Percentiles rank a stretch among this genome's conserved stretches.
These are phyloP conservation scores for Colletotrichum destructivum DNA, from an alignment of 2,329 filamentous ascomycete species.

Conservation along the genomic window DNA sequence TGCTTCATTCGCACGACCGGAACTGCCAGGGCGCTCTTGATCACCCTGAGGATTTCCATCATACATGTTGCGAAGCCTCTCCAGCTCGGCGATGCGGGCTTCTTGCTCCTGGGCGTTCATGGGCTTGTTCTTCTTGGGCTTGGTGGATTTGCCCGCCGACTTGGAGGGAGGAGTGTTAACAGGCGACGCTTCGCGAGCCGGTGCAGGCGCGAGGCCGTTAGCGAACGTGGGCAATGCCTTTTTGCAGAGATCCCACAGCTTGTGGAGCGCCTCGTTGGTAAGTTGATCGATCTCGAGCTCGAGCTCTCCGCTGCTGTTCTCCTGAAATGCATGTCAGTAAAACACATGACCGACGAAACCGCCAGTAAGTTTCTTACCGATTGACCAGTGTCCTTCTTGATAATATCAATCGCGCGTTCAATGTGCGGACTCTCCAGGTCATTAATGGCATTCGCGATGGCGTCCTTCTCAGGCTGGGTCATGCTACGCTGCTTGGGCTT, in stretches of 20 bases:
- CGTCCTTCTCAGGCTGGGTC: slow-evolving; percentile 87
- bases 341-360: slow-evolving; percentile 47
- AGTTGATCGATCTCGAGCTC: slow-evolving; percentile 73
- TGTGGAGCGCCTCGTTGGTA: slow-evolving; percentile 68
- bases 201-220: slow-evolving; percentile 50
- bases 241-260: slow-evolving; percentile 64
- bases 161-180: slow-evolving; percentile 50
- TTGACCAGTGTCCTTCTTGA: slow-evolving; percentile 86
- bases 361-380: slow-evolving; percentile 68
- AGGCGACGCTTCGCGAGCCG: slow-evolving; percentile 50
- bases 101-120: slow-evolving; percentile 82
- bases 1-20: slow-evolving; percentile 39
- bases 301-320: slow-evolving; percentile 72
- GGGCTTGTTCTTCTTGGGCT: slow-evolving; percentile 81
- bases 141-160: slow-evolving; percentile 56
- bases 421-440: slow-evolving; percentile 85
- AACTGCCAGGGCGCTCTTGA: slow-evolving; percentile 48
- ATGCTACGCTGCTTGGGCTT: slow-evolving; percentile 71
- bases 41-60: slow-evolving; percentile 49
- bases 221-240: slow-evolving; percentile 59
- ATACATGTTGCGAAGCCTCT: slow-evolving; percentile 65
- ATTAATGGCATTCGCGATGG: slow-evolving; percentile 89
- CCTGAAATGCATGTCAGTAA: slow-evolving; percentile 53
- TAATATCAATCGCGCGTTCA: slow-evolving; percentile 87
- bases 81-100: slow-evolving; percentile 73